Evolutionary conservation across 176 grass and related monocot species (phyloP), one percentile per base, ranked within the genome.

Genomic region (Pharus latifolius): DNA sequence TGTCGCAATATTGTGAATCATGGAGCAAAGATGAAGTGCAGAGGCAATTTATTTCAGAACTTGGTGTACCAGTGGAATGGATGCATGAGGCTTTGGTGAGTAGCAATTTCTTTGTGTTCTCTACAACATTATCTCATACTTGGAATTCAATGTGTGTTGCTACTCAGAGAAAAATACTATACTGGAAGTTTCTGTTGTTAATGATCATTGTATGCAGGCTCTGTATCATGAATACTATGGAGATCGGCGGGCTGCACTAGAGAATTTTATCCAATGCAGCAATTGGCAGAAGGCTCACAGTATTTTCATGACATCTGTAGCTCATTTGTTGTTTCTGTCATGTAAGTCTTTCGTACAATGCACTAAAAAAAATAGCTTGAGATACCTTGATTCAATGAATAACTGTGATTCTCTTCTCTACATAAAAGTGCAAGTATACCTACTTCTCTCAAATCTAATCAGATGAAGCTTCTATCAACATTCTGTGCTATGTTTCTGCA

Each of bases 31-130:
- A 92, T 65, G 84, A 90, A 35, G 32, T 45, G 57, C 94, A 98
- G 75, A 80, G 70, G 27, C 48, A 85, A 50, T 98, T 85, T 73
- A 87, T 98, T 85, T 78, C 84, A 55, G 89, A 98, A 57, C 86
- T 85, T 78, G 89, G 89, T 74, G 74, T 93, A 56, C 89, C 94
- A 67, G 77, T 63, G 80, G 89, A 90, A 83, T 98, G 94, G 94
- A 88, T 90, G 84, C 71, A 92, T 30, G 94, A 98, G 73, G 62
- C 94, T 63, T 49, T 93, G 89, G 94, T 98, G 68, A 78, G 86
- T 49, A 64, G 1, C 13, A 77, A 23, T 44, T 48, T 85, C 74
- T 33, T 55, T n/a, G 27, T 74, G 11, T 50, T 65, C 22, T 65
- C 37, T n/a, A 73, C 40, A 82, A 61, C 31, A 63, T 31, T 14